These are phyloP conservation scores for Aureobasidium vineae DNA, from an alignment of 2,329 filamentous ascomycete species.

Conservation along the genomic window DNA sequence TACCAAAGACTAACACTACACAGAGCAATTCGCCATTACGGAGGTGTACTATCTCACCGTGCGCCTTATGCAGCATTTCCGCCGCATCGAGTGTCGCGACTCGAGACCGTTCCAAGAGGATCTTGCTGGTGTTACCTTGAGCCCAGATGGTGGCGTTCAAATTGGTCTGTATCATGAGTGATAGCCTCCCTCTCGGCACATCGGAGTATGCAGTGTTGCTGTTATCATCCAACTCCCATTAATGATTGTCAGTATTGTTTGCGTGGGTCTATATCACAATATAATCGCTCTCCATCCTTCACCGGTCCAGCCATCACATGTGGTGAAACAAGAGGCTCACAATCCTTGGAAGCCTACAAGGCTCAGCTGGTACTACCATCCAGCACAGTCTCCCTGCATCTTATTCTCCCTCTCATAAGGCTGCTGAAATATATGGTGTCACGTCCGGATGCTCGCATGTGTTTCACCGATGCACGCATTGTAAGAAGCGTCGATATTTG, in stretches of 20 bases:
- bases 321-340: constrained; percentile 1
- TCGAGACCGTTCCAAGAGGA: constrained; percentile 1
- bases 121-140: constrained; percentile 10
- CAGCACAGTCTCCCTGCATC: neutral
- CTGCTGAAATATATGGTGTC: neutral
- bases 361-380: neutral
- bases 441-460: neutral
- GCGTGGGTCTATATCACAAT: neutral
- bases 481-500: neutral
- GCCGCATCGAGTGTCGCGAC: constrained; percentile 21
- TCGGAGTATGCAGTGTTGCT: neutral
- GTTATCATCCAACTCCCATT: neutral
- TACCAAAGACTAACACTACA: neutral
- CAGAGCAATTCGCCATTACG: constrained; percentile 18
- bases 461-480: neutral
- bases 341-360: neutral
- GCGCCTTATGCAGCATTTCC: constrained; percentile 25
- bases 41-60: constrained; percentile 26
- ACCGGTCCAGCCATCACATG: neutral
- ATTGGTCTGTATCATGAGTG: constrained; percentile 3
- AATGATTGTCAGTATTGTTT: neutral
- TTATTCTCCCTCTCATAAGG: neutral
- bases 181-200: neutral
- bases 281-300: neutral
- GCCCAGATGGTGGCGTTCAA: constrained; percentile 9